Percentiles rank a stretch among this genome's conserved stretches.
Conservation (phyloP, 2,329 filamentous ascomycete species). For the Bipolaris victoriae region DNA sequence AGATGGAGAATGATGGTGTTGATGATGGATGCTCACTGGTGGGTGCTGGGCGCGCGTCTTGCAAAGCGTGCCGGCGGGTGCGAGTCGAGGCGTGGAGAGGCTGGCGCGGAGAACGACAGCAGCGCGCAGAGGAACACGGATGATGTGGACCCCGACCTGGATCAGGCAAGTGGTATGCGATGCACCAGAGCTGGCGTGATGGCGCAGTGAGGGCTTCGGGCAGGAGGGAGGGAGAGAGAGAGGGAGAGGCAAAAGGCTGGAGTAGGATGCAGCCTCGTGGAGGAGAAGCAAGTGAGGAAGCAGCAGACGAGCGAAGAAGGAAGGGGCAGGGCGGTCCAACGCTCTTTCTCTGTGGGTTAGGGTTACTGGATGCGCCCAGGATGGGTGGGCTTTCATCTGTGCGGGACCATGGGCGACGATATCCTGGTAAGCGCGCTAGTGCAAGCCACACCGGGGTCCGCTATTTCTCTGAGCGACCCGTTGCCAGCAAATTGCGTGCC, state of each 20-base stretch:
- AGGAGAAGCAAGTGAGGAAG: conserved; percentile 31
- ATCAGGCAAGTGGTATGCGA: conserved; percentile 2
- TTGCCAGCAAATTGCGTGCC: conserved; percentile 29
- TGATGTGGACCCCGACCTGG: conserved; percentile 17
- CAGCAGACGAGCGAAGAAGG: conserved; percentile 30
- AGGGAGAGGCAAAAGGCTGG: conserved; percentile 13
- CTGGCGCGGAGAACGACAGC: conserved; percentile 34
- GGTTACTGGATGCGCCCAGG: conserved; percentile 16
- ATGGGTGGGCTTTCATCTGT: conserved; percentile 12
- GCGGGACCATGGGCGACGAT: conserved; percentile 10
- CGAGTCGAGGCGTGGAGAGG: conserved; percentile 33
- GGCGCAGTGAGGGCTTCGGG: conserved; percentile 20
- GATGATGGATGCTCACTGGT: conserved; percentile 11
- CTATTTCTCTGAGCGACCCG: conserved; percentile 19
- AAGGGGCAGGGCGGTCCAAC: conserved; percentile 34
- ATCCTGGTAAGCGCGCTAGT: conserved; percentile 10
- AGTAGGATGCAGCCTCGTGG: conserved; percentile 24
- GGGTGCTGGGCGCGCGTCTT: conserved; percentile 23
- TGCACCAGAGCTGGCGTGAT: conserved; percentile 18
- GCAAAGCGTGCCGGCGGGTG: conserved; percentile 17
- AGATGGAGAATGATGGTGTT: conserved; percentile 5
- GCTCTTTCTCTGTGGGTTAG: conserved; percentile 28
- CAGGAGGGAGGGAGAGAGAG: neutral
- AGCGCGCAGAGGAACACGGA: conserved; percentile 30
- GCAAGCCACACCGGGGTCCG: conserved; percentile 20